Evolutionary conservation across 2,329 filamentous ascomycete genomes (phyloP).

Genomic region (Penicillium sclerotiorum): DNA sequence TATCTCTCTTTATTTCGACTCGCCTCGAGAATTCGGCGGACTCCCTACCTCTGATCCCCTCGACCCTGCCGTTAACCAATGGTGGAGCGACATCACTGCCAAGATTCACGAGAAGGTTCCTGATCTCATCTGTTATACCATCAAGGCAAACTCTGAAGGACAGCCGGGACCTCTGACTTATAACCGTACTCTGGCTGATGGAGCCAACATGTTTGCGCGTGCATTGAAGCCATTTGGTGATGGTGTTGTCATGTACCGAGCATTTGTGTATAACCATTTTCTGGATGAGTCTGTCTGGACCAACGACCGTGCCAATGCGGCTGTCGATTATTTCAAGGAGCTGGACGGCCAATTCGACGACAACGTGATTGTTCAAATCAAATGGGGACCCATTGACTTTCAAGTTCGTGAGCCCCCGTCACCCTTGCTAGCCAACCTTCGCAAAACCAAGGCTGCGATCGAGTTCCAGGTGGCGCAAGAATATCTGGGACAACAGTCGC

Average conservation of each 20-base stretch:
- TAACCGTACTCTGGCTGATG: conserved; percentile 68
- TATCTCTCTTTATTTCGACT: conserved; percentile 69
- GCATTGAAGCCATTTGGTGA: conserved; percentile 58
- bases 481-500: conserved; percentile 70
- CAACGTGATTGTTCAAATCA: conserved; percentile 73
- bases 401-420: conserved; percentile 69
- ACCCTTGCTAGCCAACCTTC: conserved; percentile 62
- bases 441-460: conserved; percentile 56
- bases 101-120: conserved; percentile 64
- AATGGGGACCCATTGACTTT: conserved; percentile 75
- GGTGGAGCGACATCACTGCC: conserved; percentile 64
- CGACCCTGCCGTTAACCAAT: conserved; percentile 60
- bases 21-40: conserved; percentile 60
- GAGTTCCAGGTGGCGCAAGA: conserved; percentile 71
- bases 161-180: conserved; percentile 71
- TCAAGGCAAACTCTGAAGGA: conserved; percentile 73
- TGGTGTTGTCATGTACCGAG: conserved; percentile 69
- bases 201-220: conserved; percentile 68
- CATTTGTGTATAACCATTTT: conserved; percentile 67
- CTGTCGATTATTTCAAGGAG: conserved; percentile 66
- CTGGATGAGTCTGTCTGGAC: conserved; percentile 64
- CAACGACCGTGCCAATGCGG: conserved; percentile 69
- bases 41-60: conserved; percentile 68
- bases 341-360: conserved; percentile 69
- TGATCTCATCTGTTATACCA: conserved; percentile 68